phyloP scores from a whole-genome alignment of 2,329 filamentous ascomycete genomes.

The Moelleriella libera region DNA sequence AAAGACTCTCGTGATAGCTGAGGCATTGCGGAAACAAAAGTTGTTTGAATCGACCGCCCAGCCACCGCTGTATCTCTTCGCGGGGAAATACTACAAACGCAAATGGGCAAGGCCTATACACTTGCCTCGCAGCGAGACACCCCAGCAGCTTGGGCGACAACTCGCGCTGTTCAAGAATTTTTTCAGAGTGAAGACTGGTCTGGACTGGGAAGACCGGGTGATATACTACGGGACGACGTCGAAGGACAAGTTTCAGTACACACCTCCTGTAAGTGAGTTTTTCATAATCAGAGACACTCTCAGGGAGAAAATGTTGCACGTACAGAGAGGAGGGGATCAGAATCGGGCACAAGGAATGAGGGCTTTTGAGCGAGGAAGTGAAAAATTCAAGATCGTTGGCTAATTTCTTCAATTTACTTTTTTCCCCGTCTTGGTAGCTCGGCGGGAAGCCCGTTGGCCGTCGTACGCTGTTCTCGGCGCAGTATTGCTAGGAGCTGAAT shows the following conservation, averaged over 20 bases:
- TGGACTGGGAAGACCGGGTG: conserved; percentile 44
- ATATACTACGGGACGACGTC: conserved; percentile 16
- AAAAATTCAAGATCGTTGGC: too few relatives aligned
- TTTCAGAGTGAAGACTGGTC: conserved; percentile 42
- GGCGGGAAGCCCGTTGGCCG: conserved; percentile 24
- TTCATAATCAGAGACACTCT: background rate
- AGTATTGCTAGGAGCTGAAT: conserved; percentile 20
- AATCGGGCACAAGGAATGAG: too few relatives aligned
- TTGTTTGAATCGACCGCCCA: conserved; percentile 50
- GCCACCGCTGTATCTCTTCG: conserved; percentile 47
- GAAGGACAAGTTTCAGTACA: conserved; percentile 25
- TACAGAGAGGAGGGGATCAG: too few relatives aligned
- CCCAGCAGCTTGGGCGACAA: conserved; percentile 26
- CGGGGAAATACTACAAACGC: conserved; percentile 33
- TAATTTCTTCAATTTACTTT: too few relatives aligned
- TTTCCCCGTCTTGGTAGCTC: conserved; percentile 8
- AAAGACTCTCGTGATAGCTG: too few relatives aligned
- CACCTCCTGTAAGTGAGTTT: conserved; percentile 27
- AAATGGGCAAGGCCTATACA: conserved; percentile 21
- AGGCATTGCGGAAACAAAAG: conserved; percentile 11
- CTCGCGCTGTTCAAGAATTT: conserved; percentile 38
- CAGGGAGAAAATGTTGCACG: background rate
- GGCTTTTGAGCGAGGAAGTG: too few relatives aligned
- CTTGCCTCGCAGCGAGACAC: conserved; percentile 22
- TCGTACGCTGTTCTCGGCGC: conserved; percentile 15